Conservation (phyloP, 768 basidiomycete genomes). For the Collybiopsis confluens region DNA sequence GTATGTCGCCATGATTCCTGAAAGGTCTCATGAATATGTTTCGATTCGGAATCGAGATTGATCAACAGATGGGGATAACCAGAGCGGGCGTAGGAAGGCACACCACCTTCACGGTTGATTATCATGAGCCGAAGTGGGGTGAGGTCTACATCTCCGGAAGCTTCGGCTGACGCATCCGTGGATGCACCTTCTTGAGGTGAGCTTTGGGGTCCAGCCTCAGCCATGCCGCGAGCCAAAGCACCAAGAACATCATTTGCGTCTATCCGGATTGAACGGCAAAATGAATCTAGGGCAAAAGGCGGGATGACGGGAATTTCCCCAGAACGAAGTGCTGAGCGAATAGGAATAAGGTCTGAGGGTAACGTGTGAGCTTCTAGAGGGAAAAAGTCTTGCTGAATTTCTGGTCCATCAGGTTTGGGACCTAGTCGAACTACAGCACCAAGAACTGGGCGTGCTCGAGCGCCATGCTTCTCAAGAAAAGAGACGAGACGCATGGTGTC, state of each 20-base stretch:
- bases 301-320: constrained; percentile 97
- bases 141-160: constrained; percentile 64
- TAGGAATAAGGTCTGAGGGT: constrained; percentile 74
- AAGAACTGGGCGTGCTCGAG: constrained; percentile 82
- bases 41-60: constrained; percentile 85
- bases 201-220: constrained; percentile 40
- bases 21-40: constrained; percentile 85
- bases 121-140: constrained; percentile 96
- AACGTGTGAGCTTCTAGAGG: constrained; percentile 77
- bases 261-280: constrained; percentile 80
- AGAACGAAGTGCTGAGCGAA: constrained; percentile 84
- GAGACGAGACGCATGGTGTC: constrained; percentile 85
- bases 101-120: constrained; percentile 94
- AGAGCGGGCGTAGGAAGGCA: constrained; percentile 93
- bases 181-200: constrained; percentile 19
- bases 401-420: constrained; percentile 55
- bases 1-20: constrained; percentile 66
- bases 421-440: constrained; percentile 83
- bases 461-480: constrained; percentile 80
- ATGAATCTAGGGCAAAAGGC: constrained; percentile 89
- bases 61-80: constrained; percentile 95
- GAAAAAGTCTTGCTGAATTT: constrained; percentile 25
- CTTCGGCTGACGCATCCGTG: constrained; percentile 29
- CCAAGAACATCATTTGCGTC: constrained; percentile 86
- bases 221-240: constrained; percentile 86